These are phyloP conservation scores for Fusarium verrucosum DNA, from an alignment of 2,329 filamentous ascomycete genomes.

Conservation along the genomic window DNA sequence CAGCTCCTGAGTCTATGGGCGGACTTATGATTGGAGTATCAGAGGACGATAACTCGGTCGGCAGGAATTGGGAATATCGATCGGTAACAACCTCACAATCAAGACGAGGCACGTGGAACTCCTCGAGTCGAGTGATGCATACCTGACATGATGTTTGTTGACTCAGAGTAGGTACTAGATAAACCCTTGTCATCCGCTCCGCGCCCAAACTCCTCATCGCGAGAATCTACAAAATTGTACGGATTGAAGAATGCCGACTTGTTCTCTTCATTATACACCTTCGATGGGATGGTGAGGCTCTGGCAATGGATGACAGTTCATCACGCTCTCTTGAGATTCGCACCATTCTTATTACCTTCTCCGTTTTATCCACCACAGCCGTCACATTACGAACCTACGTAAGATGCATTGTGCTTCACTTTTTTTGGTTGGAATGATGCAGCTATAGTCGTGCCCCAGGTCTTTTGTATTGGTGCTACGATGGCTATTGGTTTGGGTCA, in stretches of 20 bases:
- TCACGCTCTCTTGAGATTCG: slow-evolving; percentile 18
- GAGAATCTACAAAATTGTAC: too few species aligned
- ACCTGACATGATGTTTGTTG: too few species aligned
- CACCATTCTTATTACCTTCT: slow-evolving; percentile 4
- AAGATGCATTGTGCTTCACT: not conserved
- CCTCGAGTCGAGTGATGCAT: too few species aligned
- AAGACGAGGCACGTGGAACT: too few species aligned
- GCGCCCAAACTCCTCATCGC: too few species aligned
- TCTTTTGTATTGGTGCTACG: not conserved
- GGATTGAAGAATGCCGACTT: not conserved
- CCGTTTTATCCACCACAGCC: slow-evolving; percentile 1
- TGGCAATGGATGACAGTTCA: not conserved
- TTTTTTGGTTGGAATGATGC: slow-evolving; percentile 24
- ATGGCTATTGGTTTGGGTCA: slow-evolving; percentile 19
- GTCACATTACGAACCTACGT: slow-evolving; percentile 12
- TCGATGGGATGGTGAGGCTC: not conserved
- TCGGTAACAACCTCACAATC: not conserved
- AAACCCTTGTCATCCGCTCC: too few species aligned
- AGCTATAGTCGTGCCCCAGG: slow-evolving; percentile 7
- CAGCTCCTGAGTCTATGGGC: not conserved
- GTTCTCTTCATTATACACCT: not conserved
- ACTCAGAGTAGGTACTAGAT: too few species aligned
- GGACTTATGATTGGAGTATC: not conserved
- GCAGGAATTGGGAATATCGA: not conserved
- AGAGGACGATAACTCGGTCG: too few species aligned